phyloP scores from a whole-genome alignment of 2,329 filamentous ascomycete species.

The Cladosporium halotolerans region DNA sequence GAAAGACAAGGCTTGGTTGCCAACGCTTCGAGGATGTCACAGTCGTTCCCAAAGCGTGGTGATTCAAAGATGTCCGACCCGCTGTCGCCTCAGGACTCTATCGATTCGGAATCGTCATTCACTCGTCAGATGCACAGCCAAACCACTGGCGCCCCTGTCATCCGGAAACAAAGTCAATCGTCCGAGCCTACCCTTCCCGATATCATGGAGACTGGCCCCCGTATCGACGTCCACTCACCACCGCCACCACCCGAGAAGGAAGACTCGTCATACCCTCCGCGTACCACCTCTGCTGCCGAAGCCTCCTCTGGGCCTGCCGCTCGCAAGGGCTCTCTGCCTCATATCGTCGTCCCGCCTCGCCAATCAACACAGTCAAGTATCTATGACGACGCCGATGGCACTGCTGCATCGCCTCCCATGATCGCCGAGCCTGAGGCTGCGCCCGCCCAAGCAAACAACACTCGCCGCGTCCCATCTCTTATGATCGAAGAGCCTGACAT shows the following conservation, averaged over 20 bases:
- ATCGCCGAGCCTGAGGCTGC: slow-evolving; percentile 19
- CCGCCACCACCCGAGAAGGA: slow-evolving; percentile 21
- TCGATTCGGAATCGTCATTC: slow-evolving; percentile 11
- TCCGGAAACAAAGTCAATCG: slow-evolving; percentile 13
- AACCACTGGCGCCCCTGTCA: not conserved
- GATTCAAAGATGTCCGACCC: slow-evolving; percentile 26
- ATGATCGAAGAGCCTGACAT: slow-evolving; percentile 1
- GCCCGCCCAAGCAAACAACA: not conserved
- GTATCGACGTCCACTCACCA: slow-evolving; percentile 18
- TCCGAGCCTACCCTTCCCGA: slow-evolving; percentile 14
- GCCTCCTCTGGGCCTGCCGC: slow-evolving; percentile 7
- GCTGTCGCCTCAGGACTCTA: slow-evolving; percentile 14
- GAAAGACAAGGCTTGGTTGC: slow-evolving; percentile 46
- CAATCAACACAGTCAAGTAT: slow-evolving; percentile 22
- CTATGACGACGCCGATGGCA: slow-evolving; percentile 22
- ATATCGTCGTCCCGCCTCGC: slow-evolving; percentile 6
- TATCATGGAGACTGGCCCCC: slow-evolving; percentile 10
- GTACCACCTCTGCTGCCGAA: slow-evolving; percentile 1
- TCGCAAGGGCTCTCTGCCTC: slow-evolving; percentile 5
- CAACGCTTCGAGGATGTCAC: slow-evolving; percentile 55
- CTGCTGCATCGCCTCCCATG: slow-evolving; percentile 13
- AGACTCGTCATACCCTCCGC: slow-evolving; percentile 15
- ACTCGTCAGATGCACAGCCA: slow-evolving; percentile 21
- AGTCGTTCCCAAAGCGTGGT: slow-evolving; percentile 40
- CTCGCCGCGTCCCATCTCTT: not conserved